phyloP scores from a whole-genome alignment of 768 basidiomycete genomes.

The Lactarius trivialis region DNA sequence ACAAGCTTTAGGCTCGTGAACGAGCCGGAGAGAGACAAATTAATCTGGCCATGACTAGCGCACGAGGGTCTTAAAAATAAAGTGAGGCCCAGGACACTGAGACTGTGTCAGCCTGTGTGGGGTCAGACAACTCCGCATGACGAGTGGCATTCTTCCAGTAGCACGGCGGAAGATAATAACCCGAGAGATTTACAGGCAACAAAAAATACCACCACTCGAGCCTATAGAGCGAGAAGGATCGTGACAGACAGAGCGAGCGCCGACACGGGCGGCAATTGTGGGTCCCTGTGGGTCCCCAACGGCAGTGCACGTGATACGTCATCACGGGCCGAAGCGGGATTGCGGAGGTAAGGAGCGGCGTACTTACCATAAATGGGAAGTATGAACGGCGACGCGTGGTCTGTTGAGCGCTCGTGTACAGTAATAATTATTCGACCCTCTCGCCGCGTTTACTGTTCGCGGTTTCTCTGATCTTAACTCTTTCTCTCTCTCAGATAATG shows the following conservation, averaged over 20 bases:
- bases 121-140: background rate
- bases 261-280: conserved; percentile 20
- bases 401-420: background rate
- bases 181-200: background rate
- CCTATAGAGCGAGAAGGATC: background rate
- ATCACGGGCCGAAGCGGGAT: background rate
- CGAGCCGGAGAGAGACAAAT: conserved; percentile 18
- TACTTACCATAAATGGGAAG: background rate
- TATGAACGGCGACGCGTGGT: background rate
- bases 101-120: conserved; percentile 5
- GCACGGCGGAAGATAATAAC: background rate
- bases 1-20: background rate
- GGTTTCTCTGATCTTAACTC: background rate
- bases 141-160: background rate
- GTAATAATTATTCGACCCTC: background rate
- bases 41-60: conserved; percentile 3
- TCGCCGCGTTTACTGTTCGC: background rate
- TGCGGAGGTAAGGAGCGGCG: background rate
- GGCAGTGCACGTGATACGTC: background rate
- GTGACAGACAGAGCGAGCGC: background rate
- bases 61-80: conserved; percentile 15
- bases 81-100: background rate
- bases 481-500: background rate
- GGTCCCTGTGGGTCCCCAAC: conserved; percentile 30
- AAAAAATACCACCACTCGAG: background rate